phyloP scores from a whole-genome alignment of 2,329 filamentous ascomycete genomes.

The Apiospora marii region DNA sequence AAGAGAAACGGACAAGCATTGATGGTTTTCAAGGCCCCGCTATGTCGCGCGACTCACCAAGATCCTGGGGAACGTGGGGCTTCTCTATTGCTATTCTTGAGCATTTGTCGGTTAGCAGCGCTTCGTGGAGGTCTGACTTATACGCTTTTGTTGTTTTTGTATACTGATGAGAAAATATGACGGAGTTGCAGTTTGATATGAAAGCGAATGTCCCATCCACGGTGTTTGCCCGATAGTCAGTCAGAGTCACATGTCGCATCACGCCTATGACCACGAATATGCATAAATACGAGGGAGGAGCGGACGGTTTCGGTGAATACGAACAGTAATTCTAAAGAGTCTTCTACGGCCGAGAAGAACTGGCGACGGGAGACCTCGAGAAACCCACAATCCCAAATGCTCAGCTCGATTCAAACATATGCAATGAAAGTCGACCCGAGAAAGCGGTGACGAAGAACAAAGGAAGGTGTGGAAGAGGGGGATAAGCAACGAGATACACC shows the following conservation, averaged over 20 bases:
- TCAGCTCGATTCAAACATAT: neutral
- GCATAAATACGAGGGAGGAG: neutral
- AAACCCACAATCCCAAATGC: neutral
- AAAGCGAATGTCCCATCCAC: neutral
- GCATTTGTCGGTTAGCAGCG: neutral
- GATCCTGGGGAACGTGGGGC: constrained; percentile 20
- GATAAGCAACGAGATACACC: neutral
- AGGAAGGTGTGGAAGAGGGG: neutral
- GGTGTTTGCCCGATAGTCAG: neutral
- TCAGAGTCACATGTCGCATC: too few species aligned
- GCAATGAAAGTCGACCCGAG: constrained; percentile 13
- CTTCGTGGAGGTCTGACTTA: neutral
- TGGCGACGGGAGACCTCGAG: neutral
- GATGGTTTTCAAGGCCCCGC: neutral
- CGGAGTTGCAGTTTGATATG: neutral
- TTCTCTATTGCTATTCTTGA: neutral
- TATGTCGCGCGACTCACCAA: neutral
- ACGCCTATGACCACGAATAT: neutral
- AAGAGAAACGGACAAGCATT: neutral
- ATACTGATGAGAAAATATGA: neutral
- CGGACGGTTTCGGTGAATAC: neutral
- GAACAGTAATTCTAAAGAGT: neutral
- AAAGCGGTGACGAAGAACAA: neutral
- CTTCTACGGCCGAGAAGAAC: neutral
- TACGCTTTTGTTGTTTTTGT: neutral